These are phyloP conservation scores for Kwoniella newhampshirensis DNA, from an alignment of 768 basidiomycete genomes.

Conservation along the genomic window DNA sequence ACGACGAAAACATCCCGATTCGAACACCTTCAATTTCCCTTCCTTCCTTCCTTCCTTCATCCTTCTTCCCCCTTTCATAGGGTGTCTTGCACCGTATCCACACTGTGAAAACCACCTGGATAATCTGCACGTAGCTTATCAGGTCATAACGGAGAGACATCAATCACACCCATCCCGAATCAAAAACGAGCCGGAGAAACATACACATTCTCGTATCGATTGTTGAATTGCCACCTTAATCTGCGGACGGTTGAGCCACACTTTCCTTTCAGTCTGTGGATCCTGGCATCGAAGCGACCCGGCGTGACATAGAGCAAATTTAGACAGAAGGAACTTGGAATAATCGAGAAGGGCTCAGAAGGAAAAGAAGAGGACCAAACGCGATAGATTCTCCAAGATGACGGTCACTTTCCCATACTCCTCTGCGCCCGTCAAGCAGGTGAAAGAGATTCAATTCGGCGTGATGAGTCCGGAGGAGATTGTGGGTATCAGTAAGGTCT, in stretches of 20 bases:
- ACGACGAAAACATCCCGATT: no score
- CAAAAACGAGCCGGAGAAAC: not conserved
- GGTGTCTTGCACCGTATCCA: no score
- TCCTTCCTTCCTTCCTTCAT: not conserved
- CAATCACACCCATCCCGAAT: not conserved
- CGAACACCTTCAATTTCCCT: not conserved
- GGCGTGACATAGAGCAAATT: not conserved
- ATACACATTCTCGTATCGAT: not conserved
- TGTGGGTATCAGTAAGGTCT: slow-evolving; percentile 60
- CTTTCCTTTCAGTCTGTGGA: not conserved
- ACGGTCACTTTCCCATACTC: slow-evolving; percentile 64
- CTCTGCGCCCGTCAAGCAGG: slow-evolving; percentile 88
- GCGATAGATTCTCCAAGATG: slow-evolving; percentile 23
- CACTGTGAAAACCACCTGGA: not conserved
- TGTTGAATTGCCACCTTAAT: slow-evolving; percentile 1
- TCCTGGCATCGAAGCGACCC: not conserved
- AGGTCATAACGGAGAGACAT: not conserved
- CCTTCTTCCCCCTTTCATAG: not conserved
- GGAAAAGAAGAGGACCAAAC: not conserved
- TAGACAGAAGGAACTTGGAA: not conserved
- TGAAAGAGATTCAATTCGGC: slow-evolving; percentile 97
- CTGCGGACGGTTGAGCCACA: not conserved
- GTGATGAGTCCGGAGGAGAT: slow-evolving; percentile 99
- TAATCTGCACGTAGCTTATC: slow-evolving; percentile 10
- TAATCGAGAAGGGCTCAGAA: not conserved